Evolutionary conservation across 345 rosid species (phyloP).

Genomic region (Sonneratia caseolaris): DNA sequence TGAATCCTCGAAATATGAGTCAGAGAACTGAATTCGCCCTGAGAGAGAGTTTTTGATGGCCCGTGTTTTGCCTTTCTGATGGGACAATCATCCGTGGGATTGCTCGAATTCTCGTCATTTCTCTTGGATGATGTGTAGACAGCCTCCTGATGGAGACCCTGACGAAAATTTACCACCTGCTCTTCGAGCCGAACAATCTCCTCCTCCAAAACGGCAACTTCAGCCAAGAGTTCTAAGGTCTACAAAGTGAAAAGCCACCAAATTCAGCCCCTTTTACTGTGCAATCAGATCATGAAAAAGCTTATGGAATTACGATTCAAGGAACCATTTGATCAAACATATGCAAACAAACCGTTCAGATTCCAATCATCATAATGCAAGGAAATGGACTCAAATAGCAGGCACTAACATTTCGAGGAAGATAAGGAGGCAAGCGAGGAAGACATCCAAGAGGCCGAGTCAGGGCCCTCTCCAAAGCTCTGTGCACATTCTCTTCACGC

Average conservation of each 20-base stretch:
- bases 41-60: conserved; percentile 66
- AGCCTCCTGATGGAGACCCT: conserved; percentile 81
- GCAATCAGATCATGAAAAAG: not conserved
- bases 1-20: conserved; percentile 33
- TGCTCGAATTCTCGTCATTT: conserved; percentile 40
- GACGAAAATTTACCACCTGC: conserved; percentile 74
- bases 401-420: conserved; percentile 56
- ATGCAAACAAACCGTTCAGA: no score
- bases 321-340: not conserved
- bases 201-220: conserved; percentile 96
- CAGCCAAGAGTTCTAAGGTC: conserved; percentile 96
- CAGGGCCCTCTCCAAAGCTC: conserved; percentile 93
- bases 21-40: conserved; percentile 39
- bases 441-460: conserved; percentile 89
- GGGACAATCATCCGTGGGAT: conserved; percentile 33
- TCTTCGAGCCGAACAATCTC: conserved; percentile 97
- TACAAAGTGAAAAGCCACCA: conserved; percentile 16
- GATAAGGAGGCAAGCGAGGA: conserved; percentile 93
- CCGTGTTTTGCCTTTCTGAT: conserved; percentile 47
- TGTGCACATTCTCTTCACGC: conserved; percentile 93
- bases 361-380: no score
- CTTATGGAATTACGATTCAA: not conserved
- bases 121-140: conserved; percentile 57
- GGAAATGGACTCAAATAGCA: not conserved
- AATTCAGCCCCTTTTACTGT: not conserved